Conservation (phyloP, 1,139 yeast genomes). For the Diutina rugosa region DNA sequence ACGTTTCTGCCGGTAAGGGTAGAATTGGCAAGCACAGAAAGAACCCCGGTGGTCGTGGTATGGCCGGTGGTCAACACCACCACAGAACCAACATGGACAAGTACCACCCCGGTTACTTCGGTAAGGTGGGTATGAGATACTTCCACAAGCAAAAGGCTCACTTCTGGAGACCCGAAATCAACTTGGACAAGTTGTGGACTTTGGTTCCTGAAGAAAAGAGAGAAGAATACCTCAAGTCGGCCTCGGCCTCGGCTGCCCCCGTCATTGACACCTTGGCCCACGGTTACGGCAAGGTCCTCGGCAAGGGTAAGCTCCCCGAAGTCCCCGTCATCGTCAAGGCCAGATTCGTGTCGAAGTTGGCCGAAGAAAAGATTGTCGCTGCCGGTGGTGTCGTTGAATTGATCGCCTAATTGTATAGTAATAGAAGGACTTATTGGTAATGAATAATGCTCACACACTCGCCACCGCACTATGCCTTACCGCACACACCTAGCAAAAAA, state of each 20-base stretch:
- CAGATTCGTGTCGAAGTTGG: constrained; percentile 97
- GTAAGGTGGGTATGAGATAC: constrained; percentile 99
- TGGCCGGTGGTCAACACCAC: constrained; percentile 99
- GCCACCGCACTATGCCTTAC: neutral
- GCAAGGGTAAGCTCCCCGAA: constrained; percentile 96
- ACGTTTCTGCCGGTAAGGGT: constrained; percentile 99
- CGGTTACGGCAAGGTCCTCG: constrained; percentile 99
- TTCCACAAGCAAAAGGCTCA: constrained; percentile 96
- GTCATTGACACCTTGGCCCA: constrained; percentile 98
- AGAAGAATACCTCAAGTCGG: constrained; percentile 82
- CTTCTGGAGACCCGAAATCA: constrained; percentile 97
- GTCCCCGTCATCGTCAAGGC: constrained; percentile 99
- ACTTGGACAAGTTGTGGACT: constrained; percentile 98
- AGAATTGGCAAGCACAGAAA: constrained; percentile 99
- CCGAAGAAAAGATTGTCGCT: constrained; percentile 99
- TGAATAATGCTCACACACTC: neutral
- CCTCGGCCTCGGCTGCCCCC: constrained; percentile 90
- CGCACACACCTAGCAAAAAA: neutral
- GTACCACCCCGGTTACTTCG: constrained; percentile 99
- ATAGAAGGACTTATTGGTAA: neutral
- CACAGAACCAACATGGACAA: constrained; percentile 99
- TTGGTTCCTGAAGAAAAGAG: constrained; percentile 90
- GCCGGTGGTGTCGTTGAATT: constrained; percentile 99
- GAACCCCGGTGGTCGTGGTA: constrained; percentile 99
- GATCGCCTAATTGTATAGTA: constrained; percentile 57